A percentile compares a stretch with the other conserved stretches of the same genome.
Evolutionary conservation across 257 asterid genomes (phyloP).

Genomic region (Solanum bulbocastanum): DNA sequence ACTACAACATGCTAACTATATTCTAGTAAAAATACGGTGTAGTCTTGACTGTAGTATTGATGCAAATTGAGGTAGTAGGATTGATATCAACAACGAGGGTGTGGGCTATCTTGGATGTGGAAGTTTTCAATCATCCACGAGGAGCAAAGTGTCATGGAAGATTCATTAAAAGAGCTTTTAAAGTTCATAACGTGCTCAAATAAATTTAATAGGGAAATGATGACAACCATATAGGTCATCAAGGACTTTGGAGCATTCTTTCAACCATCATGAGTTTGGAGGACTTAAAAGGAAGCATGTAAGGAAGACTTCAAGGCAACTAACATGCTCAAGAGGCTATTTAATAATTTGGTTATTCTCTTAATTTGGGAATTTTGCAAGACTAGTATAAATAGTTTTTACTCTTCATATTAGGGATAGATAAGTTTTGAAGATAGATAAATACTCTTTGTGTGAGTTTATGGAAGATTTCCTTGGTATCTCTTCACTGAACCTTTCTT

Average conservation of each 20-base stretch:
- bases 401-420: background rate
- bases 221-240: background rate
- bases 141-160: background rate
- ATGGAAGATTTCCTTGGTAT: background rate
- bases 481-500: background rate
- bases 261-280: background rate
- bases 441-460: background rate
- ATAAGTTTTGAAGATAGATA: background rate
- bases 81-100: background rate
- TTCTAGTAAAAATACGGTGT: background rate
- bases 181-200: background rate
- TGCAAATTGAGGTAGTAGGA: background rate
- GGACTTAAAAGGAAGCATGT: background rate
- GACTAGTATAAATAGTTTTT: background rate
- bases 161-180: background rate
- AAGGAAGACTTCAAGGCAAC: background rate
- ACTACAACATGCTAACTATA: background rate
- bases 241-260: background rate
- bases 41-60: background rate
- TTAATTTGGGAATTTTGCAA: background rate
- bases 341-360: background rate
- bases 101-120: background rate
- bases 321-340: background rate
- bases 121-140: background rate
- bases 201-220: background rate